Conservation (phyloP, 2,329 filamentous ascomycete genomes). For the Furcasterigmium furcatum region DNA sequence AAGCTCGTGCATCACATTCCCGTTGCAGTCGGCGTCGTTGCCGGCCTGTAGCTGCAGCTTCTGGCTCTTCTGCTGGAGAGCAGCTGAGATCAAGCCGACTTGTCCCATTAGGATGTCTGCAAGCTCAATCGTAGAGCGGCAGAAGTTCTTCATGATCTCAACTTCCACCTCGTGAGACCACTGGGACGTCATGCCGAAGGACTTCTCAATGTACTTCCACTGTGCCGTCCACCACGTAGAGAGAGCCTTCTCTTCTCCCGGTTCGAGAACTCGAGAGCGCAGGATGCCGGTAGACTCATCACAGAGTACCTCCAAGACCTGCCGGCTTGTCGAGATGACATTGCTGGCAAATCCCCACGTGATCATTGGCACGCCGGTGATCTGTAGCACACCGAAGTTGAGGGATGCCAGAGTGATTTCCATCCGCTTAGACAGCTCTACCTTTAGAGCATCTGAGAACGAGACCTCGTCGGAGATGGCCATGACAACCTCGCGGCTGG, state of each 20-base stretch:
- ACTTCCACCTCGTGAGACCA: conserved; percentile 82
- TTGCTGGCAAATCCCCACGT: conserved; percentile 57
- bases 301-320: conserved; percentile 54
- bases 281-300: conserved; percentile 55
- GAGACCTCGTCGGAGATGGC: conserved; percentile 67
- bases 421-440: conserved; percentile 40
- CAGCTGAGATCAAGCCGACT: conserved; percentile 77
- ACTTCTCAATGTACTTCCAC: conserved; percentile 77
- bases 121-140: conserved; percentile 91
- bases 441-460: conserved; percentile 46
- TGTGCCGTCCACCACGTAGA: conserved; percentile 79
- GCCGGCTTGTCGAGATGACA: conserved; percentile 53
- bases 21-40: conserved; percentile 25
- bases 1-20: conserved; percentile 38
- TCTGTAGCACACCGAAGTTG: conserved; percentile 26
- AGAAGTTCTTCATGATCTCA: conserved; percentile 82
- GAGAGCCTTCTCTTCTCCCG: conserved; percentile 62
- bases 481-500: conserved; percentile 79
- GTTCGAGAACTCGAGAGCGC: conserved; percentile 51
- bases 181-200: conserved; percentile 77
- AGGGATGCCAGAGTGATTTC: conserved; percentile 40
- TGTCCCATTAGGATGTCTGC: conserved; percentile 82
- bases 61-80: conserved; percentile 35
- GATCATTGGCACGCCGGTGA: conserved; percentile 29
- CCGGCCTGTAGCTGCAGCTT: conserved; percentile 15